Base-by-base conservation (phyloP, 371 early-diverging fungal genomes). In the Paraphysoderma sedebokerense region DNA sequence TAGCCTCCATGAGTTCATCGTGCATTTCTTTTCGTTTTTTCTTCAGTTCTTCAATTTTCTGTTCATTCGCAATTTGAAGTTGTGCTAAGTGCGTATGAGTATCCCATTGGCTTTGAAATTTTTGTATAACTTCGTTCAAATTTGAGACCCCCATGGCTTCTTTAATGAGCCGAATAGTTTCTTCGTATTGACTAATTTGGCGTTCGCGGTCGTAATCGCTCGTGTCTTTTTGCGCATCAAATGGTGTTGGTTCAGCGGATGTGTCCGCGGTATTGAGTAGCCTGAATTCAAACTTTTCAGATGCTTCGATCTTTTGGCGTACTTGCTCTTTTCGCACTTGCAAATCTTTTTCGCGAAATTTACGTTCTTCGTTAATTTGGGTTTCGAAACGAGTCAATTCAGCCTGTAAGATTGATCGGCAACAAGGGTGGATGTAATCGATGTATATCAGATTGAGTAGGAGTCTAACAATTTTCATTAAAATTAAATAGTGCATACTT, bases 331-430 rank as follows among this genome's bases (percentile, higher is more conserved):
- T 60, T 30, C 66, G 48, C 13, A 50, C 30, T 30, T 54, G 59
- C 17, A 70, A 50, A 36, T 70, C 71, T 38, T 63, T 60, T 49
- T 70, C 73, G 11, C 71, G 51, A 38, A 68, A 67, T 48, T 66
- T 66, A 23, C 74, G 55, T 38, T 73, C 74, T 50, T 73, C 74
- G 35, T 61, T 64, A 32, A 70, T 61, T 44, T 70, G 71, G 46
- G 65, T 62, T 49, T 73, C 74, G 46, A 73, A 62, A 19, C 62
- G 34, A 1, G 63, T 55, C 22, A 68, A 48, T 47, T 73, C 71
- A 13, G 64, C 56, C 61, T 65, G 42, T n/a, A n/a, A n/a, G n/a
- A n/a, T 11, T 44, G 13, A 4, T n/a, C n/a, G n/a, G n/a, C n/a
- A n/a, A n/a, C n/a, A 15, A n/a, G 13, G 23, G 13, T 44, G 3